Percentiles rank a stretch among this genome's conserved stretches.
phyloP scores from a whole-genome alignment of 169 alveolate genomes.

The Cyclospora cayetanensis region DNA sequence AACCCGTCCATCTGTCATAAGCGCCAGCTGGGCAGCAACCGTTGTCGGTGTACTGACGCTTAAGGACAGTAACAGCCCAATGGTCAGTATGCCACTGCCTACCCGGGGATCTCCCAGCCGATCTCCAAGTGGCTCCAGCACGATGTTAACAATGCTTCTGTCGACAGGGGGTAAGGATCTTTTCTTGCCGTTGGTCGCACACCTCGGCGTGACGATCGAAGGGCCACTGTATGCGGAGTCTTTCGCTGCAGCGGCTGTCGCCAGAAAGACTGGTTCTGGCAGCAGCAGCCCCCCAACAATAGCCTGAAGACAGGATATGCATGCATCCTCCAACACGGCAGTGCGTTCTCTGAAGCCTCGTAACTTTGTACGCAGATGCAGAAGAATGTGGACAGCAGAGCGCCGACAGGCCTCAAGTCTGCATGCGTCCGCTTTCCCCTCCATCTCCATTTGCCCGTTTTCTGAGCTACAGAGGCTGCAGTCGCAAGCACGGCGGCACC shows the following conservation, averaged over 20 bases:
- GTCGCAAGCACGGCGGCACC: slow-evolving; percentile 57
- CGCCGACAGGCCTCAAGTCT: slow-evolving; percentile 19
- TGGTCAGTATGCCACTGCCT: neutral
- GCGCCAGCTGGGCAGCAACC: slow-evolving; percentile 60
- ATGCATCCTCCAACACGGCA: slow-evolving; percentile 26
- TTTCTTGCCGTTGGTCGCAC: neutral
- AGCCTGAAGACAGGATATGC: slow-evolving; percentile 46
- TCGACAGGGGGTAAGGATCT: slow-evolving; percentile 24
- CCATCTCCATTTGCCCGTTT: slow-evolving; percentile 26
- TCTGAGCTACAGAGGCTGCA: neutral
- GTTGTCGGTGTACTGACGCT: slow-evolving; percentile 47
- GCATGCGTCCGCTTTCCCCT: slow-evolving; percentile 3
- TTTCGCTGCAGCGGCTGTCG: slow-evolving; percentile 35
- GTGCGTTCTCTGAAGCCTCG: slow-evolving; percentile 42
- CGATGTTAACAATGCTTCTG: slow-evolving; percentile 6
- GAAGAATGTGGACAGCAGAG: slow-evolving; percentile 40
- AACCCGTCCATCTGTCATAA: slow-evolving; percentile 51
- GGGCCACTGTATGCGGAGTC: neutral
- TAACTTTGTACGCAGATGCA: slow-evolving; percentile 51
- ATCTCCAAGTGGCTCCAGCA: slow-evolving; percentile 56
- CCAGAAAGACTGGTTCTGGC: neutral
- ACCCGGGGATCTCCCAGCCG: slow-evolving; percentile 63
- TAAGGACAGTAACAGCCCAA: slow-evolving; percentile 26
- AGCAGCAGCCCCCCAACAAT: slow-evolving; percentile 32
- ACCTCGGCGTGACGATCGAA: neutral